These are phyloP conservation scores for Candida buenavistaensis DNA, from an alignment of 1,139 yeast species.

Conservation along the genomic window DNA sequence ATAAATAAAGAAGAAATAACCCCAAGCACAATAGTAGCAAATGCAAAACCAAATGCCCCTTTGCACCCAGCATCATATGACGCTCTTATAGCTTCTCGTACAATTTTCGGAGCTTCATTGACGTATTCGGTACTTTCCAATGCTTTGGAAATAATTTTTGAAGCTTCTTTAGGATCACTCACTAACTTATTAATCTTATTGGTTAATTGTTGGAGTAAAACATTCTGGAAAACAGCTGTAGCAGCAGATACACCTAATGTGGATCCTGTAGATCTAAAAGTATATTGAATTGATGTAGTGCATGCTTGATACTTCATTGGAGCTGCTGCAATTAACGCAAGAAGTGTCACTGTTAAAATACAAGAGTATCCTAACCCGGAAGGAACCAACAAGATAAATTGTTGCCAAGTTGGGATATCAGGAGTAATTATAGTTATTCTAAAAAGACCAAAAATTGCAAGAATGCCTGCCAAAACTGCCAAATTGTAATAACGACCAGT, in stretches of 20 bases:
- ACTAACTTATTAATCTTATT: conserved; percentile 24
- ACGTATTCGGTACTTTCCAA: conserved; percentile 59
- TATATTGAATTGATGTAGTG: conserved; percentile 73
- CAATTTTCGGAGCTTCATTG: conserved; percentile 47
- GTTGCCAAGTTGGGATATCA: conserved; percentile 38
- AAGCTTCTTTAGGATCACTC: conserved; percentile 31
- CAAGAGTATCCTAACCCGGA: conserved; percentile 62
- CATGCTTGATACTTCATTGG: conserved; percentile 68
- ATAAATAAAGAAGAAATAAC: conserved; percentile 36
- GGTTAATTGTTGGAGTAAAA: conserved; percentile 21
- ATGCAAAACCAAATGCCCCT: conserved; percentile 52
- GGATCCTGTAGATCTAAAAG: conserved; percentile 74
- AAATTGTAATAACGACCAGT: conserved; percentile 68
- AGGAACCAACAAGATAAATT: conserved; percentile 36
- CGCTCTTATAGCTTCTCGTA: conserved; percentile 42
- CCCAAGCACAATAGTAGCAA: conserved; percentile 39
- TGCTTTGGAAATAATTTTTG: conserved; percentile 50
- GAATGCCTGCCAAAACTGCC: conserved; percentile 42
- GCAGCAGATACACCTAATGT: conserved; percentile 71
- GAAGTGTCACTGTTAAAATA: conserved; percentile 63
- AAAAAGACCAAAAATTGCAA: conserved; percentile 48
- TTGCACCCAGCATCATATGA: conserved; percentile 54
- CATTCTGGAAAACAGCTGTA: conserved; percentile 60
- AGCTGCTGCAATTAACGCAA: conserved; percentile 66
- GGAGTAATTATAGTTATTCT: conserved; percentile 39